Conservation (phyloP, 768 basidiomycete genomes). For the Terana coerulea region DNA sequence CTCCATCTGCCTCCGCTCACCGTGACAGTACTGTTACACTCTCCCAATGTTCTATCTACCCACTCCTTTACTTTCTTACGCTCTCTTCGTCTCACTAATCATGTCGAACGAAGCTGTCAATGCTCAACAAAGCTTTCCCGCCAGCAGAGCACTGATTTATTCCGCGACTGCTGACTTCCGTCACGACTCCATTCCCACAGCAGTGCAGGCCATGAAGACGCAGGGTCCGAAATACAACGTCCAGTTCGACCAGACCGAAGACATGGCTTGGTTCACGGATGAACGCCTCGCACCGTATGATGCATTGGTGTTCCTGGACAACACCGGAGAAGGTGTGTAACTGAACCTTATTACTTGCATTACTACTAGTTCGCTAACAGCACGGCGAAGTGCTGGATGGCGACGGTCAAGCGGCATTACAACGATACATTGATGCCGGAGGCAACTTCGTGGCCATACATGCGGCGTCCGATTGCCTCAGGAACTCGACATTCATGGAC, state of each 20-base stretch:
- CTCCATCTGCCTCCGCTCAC: not conserved
- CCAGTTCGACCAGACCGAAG: slow-evolving; percentile 43
- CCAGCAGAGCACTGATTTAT: slow-evolving; percentile 25
- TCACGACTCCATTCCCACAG: slow-evolving; percentile 50
- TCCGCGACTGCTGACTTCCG: slow-evolving; percentile 41
- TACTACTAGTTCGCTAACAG: not conserved
- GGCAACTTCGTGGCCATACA: slow-evolving; percentile 46
- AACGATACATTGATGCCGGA: slow-evolving; percentile 39
- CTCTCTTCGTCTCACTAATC: not conserved
- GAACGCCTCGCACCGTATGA: slow-evolving; percentile 38
- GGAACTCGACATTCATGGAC: slow-evolving; percentile 37
- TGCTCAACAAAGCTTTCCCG: not conserved
- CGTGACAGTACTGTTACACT: not conserved
- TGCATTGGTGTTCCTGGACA: slow-evolving; percentile 41
- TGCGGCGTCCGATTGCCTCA: slow-evolving; percentile 39
- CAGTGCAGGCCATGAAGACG: slow-evolving; percentile 35
- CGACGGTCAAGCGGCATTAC: slow-evolving; percentile 36
- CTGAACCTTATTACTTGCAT: not conserved
- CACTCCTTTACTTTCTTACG: not conserved
- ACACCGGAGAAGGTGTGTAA: slow-evolving; percentile 40
- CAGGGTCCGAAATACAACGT: slow-evolving; percentile 29
- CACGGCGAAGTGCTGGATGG: slow-evolving; percentile 36
- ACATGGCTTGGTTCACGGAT: slow-evolving; percentile 37
- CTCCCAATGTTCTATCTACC: not conserved
- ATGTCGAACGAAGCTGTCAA: not conserved